phyloP scores from a whole-genome alignment of 2,329 filamentous ascomycete genomes.

The Cladophialophora immunda region DNA sequence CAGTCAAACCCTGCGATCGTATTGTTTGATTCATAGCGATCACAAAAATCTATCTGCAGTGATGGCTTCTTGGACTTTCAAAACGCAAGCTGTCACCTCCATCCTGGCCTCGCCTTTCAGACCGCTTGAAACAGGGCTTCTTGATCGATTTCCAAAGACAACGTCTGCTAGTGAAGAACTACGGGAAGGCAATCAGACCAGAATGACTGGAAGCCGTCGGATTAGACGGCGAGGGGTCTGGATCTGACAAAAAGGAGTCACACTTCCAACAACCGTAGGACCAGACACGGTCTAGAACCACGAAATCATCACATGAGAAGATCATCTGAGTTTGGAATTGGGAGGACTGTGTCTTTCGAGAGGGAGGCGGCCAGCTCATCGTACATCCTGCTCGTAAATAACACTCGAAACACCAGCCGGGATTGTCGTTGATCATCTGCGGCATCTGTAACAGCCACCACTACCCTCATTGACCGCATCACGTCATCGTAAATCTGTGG shows the following conservation, averaged over 20 bases:
- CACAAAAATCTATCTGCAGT: no score
- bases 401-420: not conserved
- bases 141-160: not conserved
- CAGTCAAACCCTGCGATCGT: no score
- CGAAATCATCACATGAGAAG: not conserved
- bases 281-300: not conserved
- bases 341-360: not conserved
- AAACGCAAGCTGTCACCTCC: no score
- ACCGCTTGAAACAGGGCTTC: no score
- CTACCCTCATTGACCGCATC: slow-evolving; percentile 10
- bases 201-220: not conserved
- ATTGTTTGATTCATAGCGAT: no score
- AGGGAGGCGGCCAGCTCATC: not conserved
- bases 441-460: not conserved
- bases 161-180: not conserved
- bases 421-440: not conserved
- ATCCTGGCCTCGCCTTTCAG: no score
- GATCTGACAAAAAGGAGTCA: not conserved
- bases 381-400: slow-evolving; percentile 11
- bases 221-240: not conserved
- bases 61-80: no score
- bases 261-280: not conserved
- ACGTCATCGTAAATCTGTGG: slow-evolving; percentile 13
- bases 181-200: not conserved
- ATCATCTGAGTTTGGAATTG: slow-evolving; percentile 2